These are phyloP conservation scores for Claviceps citrina DNA, from an alignment of 2,329 filamentous ascomycete species.

Conservation along the genomic window DNA sequence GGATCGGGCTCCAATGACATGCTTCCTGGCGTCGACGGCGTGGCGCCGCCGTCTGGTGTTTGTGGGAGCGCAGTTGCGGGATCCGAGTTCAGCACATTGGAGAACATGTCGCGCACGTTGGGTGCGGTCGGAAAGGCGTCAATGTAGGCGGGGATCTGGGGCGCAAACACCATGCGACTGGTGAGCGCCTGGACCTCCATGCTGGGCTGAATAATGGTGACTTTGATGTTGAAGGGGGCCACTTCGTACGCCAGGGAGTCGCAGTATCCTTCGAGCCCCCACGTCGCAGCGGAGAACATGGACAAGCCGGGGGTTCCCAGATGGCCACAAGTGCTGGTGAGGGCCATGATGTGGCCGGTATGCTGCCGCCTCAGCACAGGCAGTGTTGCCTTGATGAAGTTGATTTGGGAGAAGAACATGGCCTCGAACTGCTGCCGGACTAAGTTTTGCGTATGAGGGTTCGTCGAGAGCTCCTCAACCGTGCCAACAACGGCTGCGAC, in stretches of 20 bases:
- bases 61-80: slow-evolving; percentile 42
- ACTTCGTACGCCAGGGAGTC: slow-evolving; percentile 93
- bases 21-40: slow-evolving; percentile 18
- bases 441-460: slow-evolving; percentile 55
- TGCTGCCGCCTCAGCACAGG: slow-evolving; percentile 65
- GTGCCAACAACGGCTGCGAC: slow-evolving; percentile 64
- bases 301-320: slow-evolving; percentile 83
- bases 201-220: slow-evolving; percentile 90
- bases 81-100: slow-evolving; percentile 61
- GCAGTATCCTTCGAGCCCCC: slow-evolving; percentile 91
- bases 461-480: slow-evolving; percentile 75
- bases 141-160: slow-evolving; percentile 46
- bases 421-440: slow-evolving; percentile 85
- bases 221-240: slow-evolving; percentile 88
- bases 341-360: slow-evolving; percentile 76
- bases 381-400: slow-evolving; percentile 80
- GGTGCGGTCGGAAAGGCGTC: slow-evolving; percentile 44
- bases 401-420: slow-evolving; percentile 90
- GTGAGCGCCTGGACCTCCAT: slow-evolving; percentile 82
- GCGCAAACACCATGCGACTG: slow-evolving; percentile 73
- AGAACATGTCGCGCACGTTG: slow-evolving; percentile 67
- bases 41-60: slow-evolving; percentile 14
- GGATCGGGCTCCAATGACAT: slow-evolving; percentile 19
- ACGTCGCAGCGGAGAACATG: slow-evolving; percentile 82
- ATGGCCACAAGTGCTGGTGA: slow-evolving; percentile 82